These are phyloP conservation scores for Aspergillus intermedius DNA, from an alignment of 2,329 filamentous ascomycete species.

Conservation along the genomic window DNA sequence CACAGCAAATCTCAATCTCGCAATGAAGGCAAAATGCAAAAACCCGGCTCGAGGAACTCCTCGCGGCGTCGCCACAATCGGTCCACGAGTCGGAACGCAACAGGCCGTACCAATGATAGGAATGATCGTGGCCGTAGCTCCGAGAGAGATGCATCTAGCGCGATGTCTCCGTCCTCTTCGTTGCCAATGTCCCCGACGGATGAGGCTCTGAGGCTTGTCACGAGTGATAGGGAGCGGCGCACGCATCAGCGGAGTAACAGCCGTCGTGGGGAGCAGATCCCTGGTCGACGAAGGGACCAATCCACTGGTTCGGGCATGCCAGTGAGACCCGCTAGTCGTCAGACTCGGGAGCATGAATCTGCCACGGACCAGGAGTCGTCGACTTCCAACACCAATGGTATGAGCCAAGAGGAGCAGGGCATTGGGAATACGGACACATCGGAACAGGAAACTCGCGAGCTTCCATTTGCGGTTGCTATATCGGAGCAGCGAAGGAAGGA, in stretches of 20 bases:
- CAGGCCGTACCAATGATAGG: conserved; percentile 28
- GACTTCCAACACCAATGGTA: conserved; percentile 7
- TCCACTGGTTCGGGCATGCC: conserved; percentile 41
- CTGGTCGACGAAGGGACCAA: conserved; percentile 37
- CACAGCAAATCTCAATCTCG: conserved; percentile 27
- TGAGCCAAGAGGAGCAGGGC: conserved; percentile 4
- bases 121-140: conserved; percentile 54
- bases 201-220: conserved; percentile 45
- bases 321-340: conserved; percentile 31
- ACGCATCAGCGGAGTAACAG: conserved; percentile 48
- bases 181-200: conserved; percentile 68
- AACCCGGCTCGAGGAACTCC: conserved; percentile 26
- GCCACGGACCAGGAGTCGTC: conserved; percentile 7
- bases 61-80: conserved; percentile 28
- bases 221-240: conserved; percentile 40
- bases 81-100: conserved; percentile 38
- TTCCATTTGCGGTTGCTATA: conserved; percentile 34
- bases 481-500: conserved; percentile 65
- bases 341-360: conserved; percentile 18
- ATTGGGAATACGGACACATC: conserved; percentile 5
- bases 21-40: conserved; percentile 50
- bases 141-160: conserved; percentile 51
- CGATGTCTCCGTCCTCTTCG: conserved; percentile 73
- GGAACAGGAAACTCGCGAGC: conserved; percentile 18
- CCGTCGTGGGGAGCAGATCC: conserved; percentile 40